Percentiles rank a stretch among this genome's conserved stretches.
These are phyloP conservation scores for Zymoseptoria passerinii DNA, from an alignment of 2,329 filamentous ascomycete species.

Conservation along the genomic window DNA sequence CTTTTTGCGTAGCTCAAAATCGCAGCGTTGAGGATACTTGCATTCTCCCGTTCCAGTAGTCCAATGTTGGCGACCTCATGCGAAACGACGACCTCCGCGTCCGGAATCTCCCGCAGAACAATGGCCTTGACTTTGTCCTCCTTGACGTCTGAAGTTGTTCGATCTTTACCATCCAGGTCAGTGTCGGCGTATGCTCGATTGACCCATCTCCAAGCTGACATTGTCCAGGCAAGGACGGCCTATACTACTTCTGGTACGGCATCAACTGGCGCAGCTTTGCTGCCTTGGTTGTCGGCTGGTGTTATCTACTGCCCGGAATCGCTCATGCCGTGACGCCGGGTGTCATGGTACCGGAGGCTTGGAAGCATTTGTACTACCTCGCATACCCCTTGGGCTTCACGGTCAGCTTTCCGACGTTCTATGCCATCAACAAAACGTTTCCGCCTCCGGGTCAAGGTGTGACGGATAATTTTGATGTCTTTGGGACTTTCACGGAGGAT, in stretches of 20 bases:
- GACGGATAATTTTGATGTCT: slow-evolving; percentile 29
- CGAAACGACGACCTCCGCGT: slow-evolving; percentile 44
- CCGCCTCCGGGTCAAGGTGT: slow-evolving; percentile 27
- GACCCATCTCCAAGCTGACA: no score
- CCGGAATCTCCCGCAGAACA: slow-evolving; percentile 39
- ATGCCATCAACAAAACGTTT: slow-evolving; percentile 25
- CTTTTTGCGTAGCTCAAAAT: slow-evolving; percentile 40
- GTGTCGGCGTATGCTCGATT: no score
- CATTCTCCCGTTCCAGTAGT: slow-evolving; percentile 45
- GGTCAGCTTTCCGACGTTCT: slow-evolving; percentile 33
- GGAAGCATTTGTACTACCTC: slow-evolving; percentile 36
- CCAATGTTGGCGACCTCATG: slow-evolving; percentile 45
- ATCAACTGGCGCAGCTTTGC: slow-evolving; percentile 39
- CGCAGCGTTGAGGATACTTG: slow-evolving; percentile 43
- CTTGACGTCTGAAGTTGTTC: slow-evolving; percentile 40
- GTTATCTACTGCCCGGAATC: slow-evolving; percentile 30
- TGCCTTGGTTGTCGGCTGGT: slow-evolving; percentile 33
- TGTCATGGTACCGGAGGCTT: slow-evolving; percentile 32
- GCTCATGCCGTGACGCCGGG: slow-evolving; percentile 35
- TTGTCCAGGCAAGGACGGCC: slow-evolving; percentile 18
- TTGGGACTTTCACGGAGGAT: slow-evolving; percentile 27
- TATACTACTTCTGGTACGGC: slow-evolving; percentile 39
- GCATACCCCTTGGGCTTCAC: slow-evolving; percentile 35
- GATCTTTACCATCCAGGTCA: slow-evolving; percentile 35
- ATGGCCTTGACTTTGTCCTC: slow-evolving; percentile 45